These are phyloP conservation scores for Geranium rotundifolium DNA, from an alignment of 345 rosid species.

Conservation along the genomic window DNA sequence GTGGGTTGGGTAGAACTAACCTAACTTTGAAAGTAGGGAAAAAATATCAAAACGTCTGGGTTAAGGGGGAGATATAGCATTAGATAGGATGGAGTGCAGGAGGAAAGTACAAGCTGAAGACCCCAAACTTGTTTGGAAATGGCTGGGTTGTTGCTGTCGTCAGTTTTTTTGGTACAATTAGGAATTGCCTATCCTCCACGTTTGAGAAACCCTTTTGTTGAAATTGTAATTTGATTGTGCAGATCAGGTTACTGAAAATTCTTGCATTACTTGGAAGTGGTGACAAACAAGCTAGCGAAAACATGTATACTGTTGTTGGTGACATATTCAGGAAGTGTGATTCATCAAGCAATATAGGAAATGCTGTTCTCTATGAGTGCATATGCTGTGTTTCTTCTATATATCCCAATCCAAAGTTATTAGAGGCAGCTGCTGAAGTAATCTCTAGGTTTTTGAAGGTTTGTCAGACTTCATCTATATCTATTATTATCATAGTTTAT, in stretches of 20 bases:
- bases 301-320: conserved; percentile 83
- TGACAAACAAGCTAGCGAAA: conserved; percentile 91
- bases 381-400: conserved; percentile 87
- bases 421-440: conserved; percentile 82
- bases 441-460: conserved; percentile 93
- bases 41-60: too few species aligned
- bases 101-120: too few species aligned
- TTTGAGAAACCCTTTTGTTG: background rate
- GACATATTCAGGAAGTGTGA: conserved; percentile 88
- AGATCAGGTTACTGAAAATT: conserved; percentile 91
- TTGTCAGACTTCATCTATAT: background rate
- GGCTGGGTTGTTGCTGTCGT: too few species aligned
- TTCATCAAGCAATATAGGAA: conserved; percentile 80
- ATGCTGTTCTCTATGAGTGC: conserved; percentile 82
- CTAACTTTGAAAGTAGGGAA: too few species aligned
- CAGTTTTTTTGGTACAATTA: too few species aligned
- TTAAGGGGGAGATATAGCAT: too few species aligned
- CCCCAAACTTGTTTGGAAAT: too few species aligned
- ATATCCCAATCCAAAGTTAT: conserved; percentile 66
- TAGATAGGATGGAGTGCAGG: too few species aligned
- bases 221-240: conserved; percentile 18
- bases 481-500: background rate
- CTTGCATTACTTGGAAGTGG: conserved; percentile 89
- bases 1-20: too few species aligned
- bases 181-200: too few species aligned